Base-by-base conservation (phyloP, 2,329 filamentous ascomycete genomes). In the Fusarium avenaceum region DNA sequence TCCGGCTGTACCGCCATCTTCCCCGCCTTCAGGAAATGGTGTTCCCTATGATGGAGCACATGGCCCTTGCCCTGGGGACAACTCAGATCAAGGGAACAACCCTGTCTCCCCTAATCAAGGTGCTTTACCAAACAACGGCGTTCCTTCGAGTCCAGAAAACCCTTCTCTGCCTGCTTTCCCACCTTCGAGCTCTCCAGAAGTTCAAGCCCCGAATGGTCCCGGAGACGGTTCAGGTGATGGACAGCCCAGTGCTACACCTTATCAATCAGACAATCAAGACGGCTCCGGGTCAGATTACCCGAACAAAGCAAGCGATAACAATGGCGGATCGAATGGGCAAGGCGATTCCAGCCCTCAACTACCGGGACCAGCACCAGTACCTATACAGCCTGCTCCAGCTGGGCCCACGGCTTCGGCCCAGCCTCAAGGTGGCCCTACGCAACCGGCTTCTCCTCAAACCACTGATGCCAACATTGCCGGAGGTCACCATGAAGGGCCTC, bases 401-500 rank as follows among this genome's bases (percentile, higher is more conserved):
- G 20, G 33, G 19, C 19, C 39, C 19, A n/a, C 46, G 13, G 3
- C 26, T 44, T 19, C 65, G 30, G 20, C 5, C 10, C 58, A 52
- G 38, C 33, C 51, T 14, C 2, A 46, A 19, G 49, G 42, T 20
- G 28, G 50, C 24, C 40, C 62, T 28, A 35, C 24, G 11, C 59
- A 45, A 51, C 26, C 43, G 13, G 14, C 22, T 17, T 22, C 49
- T 24, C 50, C 43, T 32, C 43, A 53, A 14, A 13, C 65, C 24
- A 60, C 59, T 2, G 33, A 32, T n/a, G 35, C 47, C 32, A 44
- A 40, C 19, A 19, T 24, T 43, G 32, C 20, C 11, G 48, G 24
- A 4, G 43, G 47, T 26, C 19, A 48, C 22, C n/a, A 40, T 26
- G 42, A 53, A 24, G 44, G 48, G 14, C 67, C 59, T 47, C 45